Evolutionary conservation across 345 rosid genomes (phyloP), one percentile per base, ranked within the genome.

Genomic region (Linum trigynum): DNA sequence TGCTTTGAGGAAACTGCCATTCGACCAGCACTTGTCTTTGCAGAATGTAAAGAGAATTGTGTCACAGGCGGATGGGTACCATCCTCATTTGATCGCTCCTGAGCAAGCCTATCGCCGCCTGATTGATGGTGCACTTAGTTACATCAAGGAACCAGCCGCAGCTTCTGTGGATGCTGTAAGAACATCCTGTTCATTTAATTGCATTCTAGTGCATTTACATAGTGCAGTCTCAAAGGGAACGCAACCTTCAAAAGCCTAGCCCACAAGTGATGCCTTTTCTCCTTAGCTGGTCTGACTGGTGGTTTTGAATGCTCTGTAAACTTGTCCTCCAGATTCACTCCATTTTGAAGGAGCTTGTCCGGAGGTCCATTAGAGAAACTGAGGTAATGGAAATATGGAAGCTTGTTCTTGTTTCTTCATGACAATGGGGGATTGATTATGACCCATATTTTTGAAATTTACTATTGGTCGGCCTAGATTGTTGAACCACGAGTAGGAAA

Each of bases 121-220:
- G 4, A 86, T 86, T 56, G 87, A 86, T 8, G 77, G 84, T 4
- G 81, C 87, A 17, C 77, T 86, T 38, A 77, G 75, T 69, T 86
- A 76, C 76, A 84, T 84, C 74, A 84, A 78, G 70, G 83, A 82
- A 48, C 92, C 92, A 35, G 87, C 89, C 57, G 87, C 84, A 74
- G 87, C 86, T 67, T 84, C 89, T 36, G 92, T 86, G n/a, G 86
- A 86, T 72, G 85, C 87, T 57, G 92, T 82, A 78, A 84, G 89
- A 76, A 55, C 45, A 35, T 15, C 39, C n/a, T 53, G 41, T 23
- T 5, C 39, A 38, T 17, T 42, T 5, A 6, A 41, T 7, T 6
- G 2, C 7, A 5, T 38, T 15, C 5, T 8, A 17, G 32, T 23
- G 14, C 16, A 32, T 66, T 12, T 59, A 23, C 39, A 39, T 42